These are phyloP conservation scores for Phylloporus sp. DNA, from an alignment of 768 basidiomycete genomes.

Conservation along the genomic window DNA sequence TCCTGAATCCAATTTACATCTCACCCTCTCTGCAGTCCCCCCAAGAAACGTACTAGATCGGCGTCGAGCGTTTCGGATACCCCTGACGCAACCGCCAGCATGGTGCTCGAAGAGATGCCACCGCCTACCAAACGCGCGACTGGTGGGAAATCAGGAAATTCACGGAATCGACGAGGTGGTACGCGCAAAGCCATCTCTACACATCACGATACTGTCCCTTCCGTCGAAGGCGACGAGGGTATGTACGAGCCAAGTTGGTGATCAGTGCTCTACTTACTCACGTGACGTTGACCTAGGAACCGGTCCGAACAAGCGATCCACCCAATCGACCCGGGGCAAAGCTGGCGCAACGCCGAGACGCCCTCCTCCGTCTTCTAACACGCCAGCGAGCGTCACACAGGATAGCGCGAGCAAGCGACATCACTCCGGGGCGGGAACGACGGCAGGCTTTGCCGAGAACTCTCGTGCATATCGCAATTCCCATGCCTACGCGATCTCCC, in stretches of 20 bases:
- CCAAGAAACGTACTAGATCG: slow-evolving; percentile 74
- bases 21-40: slow-evolving; percentile 32
- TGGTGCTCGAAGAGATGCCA: slow-evolving; percentile 38
- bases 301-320: slow-evolving; percentile 32
- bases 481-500: slow-evolving; percentile 74
- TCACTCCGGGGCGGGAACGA: slow-evolving; percentile 34
- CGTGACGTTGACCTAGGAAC: slow-evolving; percentile 36
- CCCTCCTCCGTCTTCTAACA: slow-evolving; percentile 29
- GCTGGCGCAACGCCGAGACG: slow-evolving; percentile 28
- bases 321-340: slow-evolving; percentile 39
- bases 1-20: neutral
- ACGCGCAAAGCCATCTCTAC: slow-evolving; percentile 23
- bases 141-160: slow-evolving; percentile 23
- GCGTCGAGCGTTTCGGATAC: slow-evolving; percentile 66
- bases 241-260: slow-evolving; percentile 21
- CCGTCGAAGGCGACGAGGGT: slow-evolving; percentile 64
- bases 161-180: slow-evolving; percentile 31
- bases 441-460: slow-evolving; percentile 40
- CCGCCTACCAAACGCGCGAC: slow-evolving; percentile 31
- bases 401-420: slow-evolving; percentile 50
- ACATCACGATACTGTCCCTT: slow-evolving; percentile 20
- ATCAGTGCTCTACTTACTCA: slow-evolving; percentile 25
- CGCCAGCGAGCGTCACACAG: slow-evolving; percentile 30
- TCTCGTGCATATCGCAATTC: slow-evolving; percentile 72
- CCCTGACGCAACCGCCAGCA: slow-evolving; percentile 35